Evolutionary conservation across 768 basidiomycete genomes (phyloP).

Genomic region (Hygrocybe coccinea): DNA sequence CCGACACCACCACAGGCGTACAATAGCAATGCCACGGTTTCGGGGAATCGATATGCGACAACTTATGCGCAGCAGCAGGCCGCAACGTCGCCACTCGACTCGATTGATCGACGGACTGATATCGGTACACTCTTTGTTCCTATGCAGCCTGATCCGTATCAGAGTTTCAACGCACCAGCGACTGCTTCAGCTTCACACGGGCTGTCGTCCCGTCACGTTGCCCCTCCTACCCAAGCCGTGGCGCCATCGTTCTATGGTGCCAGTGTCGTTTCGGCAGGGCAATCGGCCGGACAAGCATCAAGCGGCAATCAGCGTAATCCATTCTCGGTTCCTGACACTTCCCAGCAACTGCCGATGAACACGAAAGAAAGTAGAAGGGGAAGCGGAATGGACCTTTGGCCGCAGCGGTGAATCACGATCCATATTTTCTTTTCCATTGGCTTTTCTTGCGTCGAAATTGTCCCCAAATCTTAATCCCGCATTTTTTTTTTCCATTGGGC

Average conservation of each 20-base stretch:
- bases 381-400: constrained; percentile 71
- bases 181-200: constrained; percentile 31
- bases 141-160: constrained; percentile 78
- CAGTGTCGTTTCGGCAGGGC: constrained; percentile 50
- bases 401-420: constrained; percentile 44
- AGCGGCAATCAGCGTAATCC: constrained; percentile 26
- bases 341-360: constrained; percentile 35
- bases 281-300: constrained; percentile 9
- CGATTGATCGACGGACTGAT: constrained; percentile 59
- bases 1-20: constrained; percentile 77
- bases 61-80: constrained; percentile 47
- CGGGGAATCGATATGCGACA: constrained; percentile 58
- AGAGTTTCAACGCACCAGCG: constrained; percentile 40
- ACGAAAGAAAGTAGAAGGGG: constrained; percentile 56
- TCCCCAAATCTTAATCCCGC: neutral
- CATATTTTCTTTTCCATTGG: neutral
- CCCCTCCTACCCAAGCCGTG: constrained; percentile 47
- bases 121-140: constrained; percentile 71
- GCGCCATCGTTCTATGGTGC: constrained; percentile 69
- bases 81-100: constrained; percentile 46
- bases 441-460: neutral
- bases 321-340: constrained; percentile 20
- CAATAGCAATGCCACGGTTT: constrained; percentile 44
- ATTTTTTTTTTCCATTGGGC: neutral
- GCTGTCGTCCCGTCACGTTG: constrained; percentile 39